Conservation (phyloP, 345 rosid genomes). For the Crucihimalaya himalaica region DNA sequence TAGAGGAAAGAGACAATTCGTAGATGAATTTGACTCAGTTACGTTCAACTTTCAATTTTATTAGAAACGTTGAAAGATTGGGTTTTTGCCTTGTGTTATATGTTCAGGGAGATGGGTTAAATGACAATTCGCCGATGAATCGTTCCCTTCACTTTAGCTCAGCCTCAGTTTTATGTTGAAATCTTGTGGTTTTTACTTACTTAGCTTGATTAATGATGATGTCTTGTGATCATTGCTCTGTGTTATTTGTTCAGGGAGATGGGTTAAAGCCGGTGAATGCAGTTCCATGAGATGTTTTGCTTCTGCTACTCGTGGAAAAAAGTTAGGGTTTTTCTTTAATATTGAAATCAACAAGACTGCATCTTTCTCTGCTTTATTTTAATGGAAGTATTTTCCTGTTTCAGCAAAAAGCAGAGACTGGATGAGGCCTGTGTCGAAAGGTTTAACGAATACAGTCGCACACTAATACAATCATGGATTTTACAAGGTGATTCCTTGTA, state of each 20-base stretch:
- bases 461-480: conserved; percentile 85
- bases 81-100: too few species aligned
- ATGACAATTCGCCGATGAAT: too few species aligned
- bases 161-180: too few species aligned
- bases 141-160: too few species aligned
- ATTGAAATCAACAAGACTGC: background rate
- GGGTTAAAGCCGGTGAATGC: conserved; percentile 40
- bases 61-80: conserved; percentile 8
- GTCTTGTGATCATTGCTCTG: conserved; percentile 6
- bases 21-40: background rate
- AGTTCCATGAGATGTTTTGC: conserved; percentile 52
- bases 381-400: conserved; percentile 4
- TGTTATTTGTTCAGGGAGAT: conserved; percentile 43
- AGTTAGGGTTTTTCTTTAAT: conserved; percentile 42
- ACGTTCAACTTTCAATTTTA: background rate
- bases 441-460: conserved; percentile 84
- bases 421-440: conserved; percentile 94
- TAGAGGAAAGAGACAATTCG: background rate
- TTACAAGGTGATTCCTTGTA: conserved; percentile 57
- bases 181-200: background rate
- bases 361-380: background rate
- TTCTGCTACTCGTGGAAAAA: conserved; percentile 55
- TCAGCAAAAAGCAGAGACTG: conserved; percentile 72
- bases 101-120: too few species aligned
- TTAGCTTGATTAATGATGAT: background rate